Evolutionary conservation across 106 monocot genomes (phyloP), one percentile per base, ranked within the genome.

Genomic region (Phalaenopsis aphrodite): DNA sequence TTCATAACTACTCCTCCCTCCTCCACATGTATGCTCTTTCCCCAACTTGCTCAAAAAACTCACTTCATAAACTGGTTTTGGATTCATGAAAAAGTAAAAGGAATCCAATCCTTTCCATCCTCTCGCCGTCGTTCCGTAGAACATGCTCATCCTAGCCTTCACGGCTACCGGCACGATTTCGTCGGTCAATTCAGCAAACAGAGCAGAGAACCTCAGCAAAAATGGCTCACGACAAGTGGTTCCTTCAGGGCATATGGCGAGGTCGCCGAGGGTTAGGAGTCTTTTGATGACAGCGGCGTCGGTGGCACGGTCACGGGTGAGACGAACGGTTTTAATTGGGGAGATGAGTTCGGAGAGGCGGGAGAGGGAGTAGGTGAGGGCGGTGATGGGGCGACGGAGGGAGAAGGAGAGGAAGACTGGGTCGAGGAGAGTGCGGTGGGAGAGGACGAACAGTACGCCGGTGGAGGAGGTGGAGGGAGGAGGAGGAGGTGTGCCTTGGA

Each of bases 221-320:
- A 91, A 94, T 1, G 94, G 94, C 80, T 94, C 94, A 3, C 94
- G 82, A 78, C 94, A 94, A 5, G 94, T 94, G 17, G 94, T 94
- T 14, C 94, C 94, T 76, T 94, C 94, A 5, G 94, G 94, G 80
- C 94, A 94, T 41, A 94, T 88, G n/a, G 84, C 94, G 0, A 94
- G 82, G 58, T 94, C 94, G 10, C 94, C 94, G 41, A 81, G 84
- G 41, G 55, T 72, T 5, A 94, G 86, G 8, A 94, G 82, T 5
- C 61, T 16, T 55, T 78, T 68, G 67, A 94, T 94, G 82, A 87
- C 87, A 73, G 86, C 81, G 4, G 94, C 91, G 75, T 94, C 94
- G 37, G 39, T 24, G 56, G 85, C 75, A 5, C 91, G 85, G 81
- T 91, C 85, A 43, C 91, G 87, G 47, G 81, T 84, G 72, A 94